Evolutionary conservation across 2,329 filamentous ascomycete species (phyloP).

Genomic region (Neopestalotiopsis sp.): DNA sequence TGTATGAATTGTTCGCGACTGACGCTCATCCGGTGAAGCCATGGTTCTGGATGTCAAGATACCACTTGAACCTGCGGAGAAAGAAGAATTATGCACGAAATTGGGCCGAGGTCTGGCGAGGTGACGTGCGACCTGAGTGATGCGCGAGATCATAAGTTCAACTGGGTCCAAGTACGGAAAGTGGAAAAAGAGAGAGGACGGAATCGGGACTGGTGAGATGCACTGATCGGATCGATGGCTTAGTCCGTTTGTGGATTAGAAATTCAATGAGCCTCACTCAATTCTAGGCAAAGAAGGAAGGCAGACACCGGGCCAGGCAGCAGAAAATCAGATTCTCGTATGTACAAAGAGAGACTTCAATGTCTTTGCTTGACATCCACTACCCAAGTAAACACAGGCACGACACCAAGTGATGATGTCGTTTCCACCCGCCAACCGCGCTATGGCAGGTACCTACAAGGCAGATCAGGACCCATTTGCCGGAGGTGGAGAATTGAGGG

Average conservation of each 20-base stretch:
- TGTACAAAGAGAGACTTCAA: background rate
- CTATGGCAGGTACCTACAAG: too few species aligned
- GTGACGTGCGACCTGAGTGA: slow-evolving; percentile 77
- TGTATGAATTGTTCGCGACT: slow-evolving; percentile 77
- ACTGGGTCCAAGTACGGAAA: slow-evolving; percentile 10
- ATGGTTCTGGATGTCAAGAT: slow-evolving; percentile 44
- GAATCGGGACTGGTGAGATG: too few species aligned
- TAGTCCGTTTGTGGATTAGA: background rate
- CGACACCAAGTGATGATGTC: slow-evolving; percentile 12
- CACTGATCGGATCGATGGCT: background rate
- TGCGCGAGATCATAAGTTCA: slow-evolving; percentile 72
- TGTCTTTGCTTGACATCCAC: background rate
- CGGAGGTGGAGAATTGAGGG: slow-evolving; percentile 4
- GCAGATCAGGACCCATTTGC: too few species aligned
- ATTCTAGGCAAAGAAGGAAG: background rate
- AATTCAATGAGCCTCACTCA: background rate
- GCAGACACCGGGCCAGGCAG: background rate
- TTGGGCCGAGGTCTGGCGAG: slow-evolving; percentile 67
- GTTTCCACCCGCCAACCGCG: background rate
- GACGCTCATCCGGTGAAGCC: slow-evolving; percentile 59
- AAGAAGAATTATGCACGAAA: slow-evolving; percentile 54
- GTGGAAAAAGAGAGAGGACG: background rate
- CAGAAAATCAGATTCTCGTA: background rate
- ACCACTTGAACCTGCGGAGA: slow-evolving; percentile 35
- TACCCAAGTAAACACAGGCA: too few species aligned